Percentiles rank a stretch among this genome's conserved stretches.
These are phyloP conservation scores for Thinopyrum elongatum DNA, from an alignment of 176 grass and related monocot genomes.

Conservation along the genomic window DNA sequence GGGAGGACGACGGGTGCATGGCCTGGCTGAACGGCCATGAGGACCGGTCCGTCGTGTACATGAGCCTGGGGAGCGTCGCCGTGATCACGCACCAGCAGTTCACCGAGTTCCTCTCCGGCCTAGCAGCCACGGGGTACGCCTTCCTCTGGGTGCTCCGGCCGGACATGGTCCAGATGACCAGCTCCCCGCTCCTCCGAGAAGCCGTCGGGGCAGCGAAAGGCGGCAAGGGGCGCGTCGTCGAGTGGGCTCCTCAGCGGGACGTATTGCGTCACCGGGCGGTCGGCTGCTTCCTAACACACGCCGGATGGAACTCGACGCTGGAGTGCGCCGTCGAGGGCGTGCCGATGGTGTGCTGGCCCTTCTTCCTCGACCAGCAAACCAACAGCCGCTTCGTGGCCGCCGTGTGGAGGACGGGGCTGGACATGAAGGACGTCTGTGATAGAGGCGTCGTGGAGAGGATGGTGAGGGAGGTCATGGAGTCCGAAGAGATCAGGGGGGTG, in stretches of 20 bases:
- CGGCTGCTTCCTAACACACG: conserved; percentile 69
- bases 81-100: not conserved
- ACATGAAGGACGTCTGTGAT: conserved; percentile 54
- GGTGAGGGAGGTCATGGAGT: conserved; percentile 42
- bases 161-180: not conserved
- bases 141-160: not conserved
- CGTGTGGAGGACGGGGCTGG: conserved; percentile 48
- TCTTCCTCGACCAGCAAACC: conserved; percentile 13
- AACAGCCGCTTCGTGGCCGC: conserved; percentile 44
- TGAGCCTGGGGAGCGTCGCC: not conserved
- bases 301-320: conserved; percentile 71
- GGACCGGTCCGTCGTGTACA: not conserved
- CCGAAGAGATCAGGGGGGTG: not conserved
- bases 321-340: conserved; percentile 42
- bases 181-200: not conserved
- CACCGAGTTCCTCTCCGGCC: not conserved
- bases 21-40: not conserved
- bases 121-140: not conserved
- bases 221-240: conserved; percentile 22
- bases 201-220: not conserved
- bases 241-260: conserved; percentile 60
- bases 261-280: conserved; percentile 56
- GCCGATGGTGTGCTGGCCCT: conserved; percentile 47
- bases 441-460: conserved; percentile 38
- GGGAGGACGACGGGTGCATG: not conserved